These are phyloP conservation scores for Collybia sordida DNA, from an alignment of 768 basidiomycete species.

Conservation along the genomic window DNA sequence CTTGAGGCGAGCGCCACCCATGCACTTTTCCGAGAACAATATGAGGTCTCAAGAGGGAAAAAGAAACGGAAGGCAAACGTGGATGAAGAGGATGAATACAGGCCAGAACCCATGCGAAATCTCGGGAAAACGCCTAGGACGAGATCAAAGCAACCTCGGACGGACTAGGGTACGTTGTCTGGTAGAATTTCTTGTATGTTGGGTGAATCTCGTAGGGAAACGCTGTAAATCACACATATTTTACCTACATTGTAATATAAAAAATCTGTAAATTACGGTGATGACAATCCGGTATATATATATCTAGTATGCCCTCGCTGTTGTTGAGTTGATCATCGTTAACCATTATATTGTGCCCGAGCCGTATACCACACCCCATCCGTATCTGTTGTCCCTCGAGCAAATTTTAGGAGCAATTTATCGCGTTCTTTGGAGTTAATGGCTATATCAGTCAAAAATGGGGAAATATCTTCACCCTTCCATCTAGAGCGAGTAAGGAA, in stretches of 20 bases:
- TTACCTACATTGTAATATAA: background rate
- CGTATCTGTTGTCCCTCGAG: constrained; percentile 69
- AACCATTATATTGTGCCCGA: constrained; percentile 58
- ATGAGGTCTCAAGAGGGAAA: constrained; percentile 20
- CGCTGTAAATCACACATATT: background rate
- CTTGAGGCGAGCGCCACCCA: constrained; percentile 32
- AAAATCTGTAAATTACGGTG: no score
- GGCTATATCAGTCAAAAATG: constrained; percentile 81
- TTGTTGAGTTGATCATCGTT: no score
- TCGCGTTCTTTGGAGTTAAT: constrained; percentile 87
- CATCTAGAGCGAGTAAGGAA: constrained; percentile 80
- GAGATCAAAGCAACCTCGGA: constrained; percentile 35
- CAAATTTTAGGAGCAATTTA: constrained; percentile 83
- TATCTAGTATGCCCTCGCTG: no score
- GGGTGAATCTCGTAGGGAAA: background rate
- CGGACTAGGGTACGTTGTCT: constrained; percentile 1
- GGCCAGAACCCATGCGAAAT: constrained; percentile 40
- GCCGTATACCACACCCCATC: constrained; percentile 76
- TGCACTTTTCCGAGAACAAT: constrained; percentile 13
- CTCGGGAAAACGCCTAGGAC: constrained; percentile 40
- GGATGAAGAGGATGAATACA: constrained; percentile 46
- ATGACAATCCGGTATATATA: no score
- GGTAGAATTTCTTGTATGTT: background rate
- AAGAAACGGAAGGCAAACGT: constrained; percentile 29
- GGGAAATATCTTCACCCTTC: constrained; percentile 76